phyloP scores from a whole-genome alignment of 2,329 filamentous ascomycete species.

The Calonectria henricotiae region DNA sequence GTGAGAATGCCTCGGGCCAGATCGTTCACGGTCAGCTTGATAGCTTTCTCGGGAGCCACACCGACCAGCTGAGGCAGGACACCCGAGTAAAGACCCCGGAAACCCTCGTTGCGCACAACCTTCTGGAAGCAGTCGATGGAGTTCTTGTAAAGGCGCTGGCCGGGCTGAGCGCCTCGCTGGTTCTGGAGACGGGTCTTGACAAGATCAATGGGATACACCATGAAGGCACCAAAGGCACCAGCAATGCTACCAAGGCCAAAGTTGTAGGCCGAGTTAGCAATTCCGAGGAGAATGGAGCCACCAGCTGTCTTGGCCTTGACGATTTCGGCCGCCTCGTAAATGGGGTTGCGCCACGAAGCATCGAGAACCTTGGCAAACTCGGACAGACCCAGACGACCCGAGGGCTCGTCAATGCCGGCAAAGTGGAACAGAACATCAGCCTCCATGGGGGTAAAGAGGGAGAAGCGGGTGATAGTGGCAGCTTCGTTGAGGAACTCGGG shows the following conservation, averaged over 20 bases:
- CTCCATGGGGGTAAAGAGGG: slow-evolving; percentile 98
- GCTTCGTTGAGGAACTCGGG: slow-evolving; percentile 97
- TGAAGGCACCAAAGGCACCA: slow-evolving; percentile 97
- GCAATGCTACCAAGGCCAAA: slow-evolving; percentile 92
- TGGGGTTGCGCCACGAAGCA: slow-evolving; percentile 85
- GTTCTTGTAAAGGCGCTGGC: slow-evolving; percentile 95
- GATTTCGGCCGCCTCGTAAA: slow-evolving; percentile 67
- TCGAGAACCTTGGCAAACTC: slow-evolving; percentile 98
- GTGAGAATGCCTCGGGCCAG: slow-evolving; percentile 85
- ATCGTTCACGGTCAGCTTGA: slow-evolving; percentile 99
- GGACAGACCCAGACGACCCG: slow-evolving; percentile 83
- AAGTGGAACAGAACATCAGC: slow-evolving; percentile 99
- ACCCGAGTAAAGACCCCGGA: slow-evolving; percentile 92
- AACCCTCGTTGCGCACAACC: slow-evolving; percentile 92
- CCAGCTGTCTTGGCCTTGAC: slow-evolving; percentile 58
- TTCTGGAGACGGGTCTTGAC: slow-evolving; percentile 99
- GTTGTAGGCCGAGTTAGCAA: slow-evolving; percentile 84
- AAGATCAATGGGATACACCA: slow-evolving; percentile 99
- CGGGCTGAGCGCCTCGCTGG: slow-evolving; percentile 86
- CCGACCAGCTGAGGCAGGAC: slow-evolving; percentile 96
- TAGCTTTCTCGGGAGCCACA: slow-evolving; percentile 99
- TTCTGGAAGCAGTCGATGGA: slow-evolving; percentile 96
- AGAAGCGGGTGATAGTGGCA: slow-evolving; percentile 91
- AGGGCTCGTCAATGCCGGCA: slow-evolving; percentile 91
- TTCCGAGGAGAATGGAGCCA: slow-evolving; percentile 69